Percentiles rank a stretch among this genome's conserved stretches.
Conservation (phyloP, 2,329 filamentous ascomycete genomes). For the Trichoderma lentiforme region DNA sequence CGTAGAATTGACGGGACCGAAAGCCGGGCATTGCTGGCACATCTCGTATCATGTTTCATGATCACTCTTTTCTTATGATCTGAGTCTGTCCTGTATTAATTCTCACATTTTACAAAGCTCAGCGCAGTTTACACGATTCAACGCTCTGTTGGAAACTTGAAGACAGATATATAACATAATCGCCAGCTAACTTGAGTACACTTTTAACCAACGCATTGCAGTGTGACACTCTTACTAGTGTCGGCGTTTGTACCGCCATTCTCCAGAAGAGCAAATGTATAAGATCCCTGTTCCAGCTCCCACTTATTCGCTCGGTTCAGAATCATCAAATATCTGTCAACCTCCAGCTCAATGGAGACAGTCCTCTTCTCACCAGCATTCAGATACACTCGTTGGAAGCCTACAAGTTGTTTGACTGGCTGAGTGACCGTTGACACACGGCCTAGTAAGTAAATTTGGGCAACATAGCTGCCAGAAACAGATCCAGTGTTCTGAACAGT, state of each 20-base stretch:
- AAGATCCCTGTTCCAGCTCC: slow-evolving; percentile 15
- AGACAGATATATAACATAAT: not conserved
- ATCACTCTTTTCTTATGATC: not conserved
- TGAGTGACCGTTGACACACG: slow-evolving; percentile 15
- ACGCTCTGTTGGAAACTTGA: not conserved
- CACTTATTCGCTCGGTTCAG: slow-evolving; percentile 9
- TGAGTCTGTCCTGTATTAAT: not conserved
- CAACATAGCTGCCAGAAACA: slow-evolving; percentile 13
- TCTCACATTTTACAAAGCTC: not conserved
- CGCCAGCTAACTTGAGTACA: not conserved
- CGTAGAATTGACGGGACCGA: not conserved
- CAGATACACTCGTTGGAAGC: slow-evolving; percentile 16
- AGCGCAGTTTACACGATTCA: not conserved
- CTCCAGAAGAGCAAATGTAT: slow-evolving; percentile 15
- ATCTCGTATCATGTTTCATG: not conserved
- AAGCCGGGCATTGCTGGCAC: not conserved
- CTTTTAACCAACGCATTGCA: not conserved
- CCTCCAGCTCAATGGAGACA: not conserved
- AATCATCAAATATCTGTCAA: slow-evolving; percentile 17
- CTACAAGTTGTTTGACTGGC: slow-evolving; percentile 14
- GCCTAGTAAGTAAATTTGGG: slow-evolving; percentile 10
- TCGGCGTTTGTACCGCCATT: slow-evolving; percentile 8
- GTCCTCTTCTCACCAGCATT: slow-evolving; percentile 10
- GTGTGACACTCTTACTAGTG: slow-evolving; percentile 11
- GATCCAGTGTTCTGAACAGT: slow-evolving; percentile 7